Conservation (phyloP, 495 filamentous ascomycete species). For the Penicillium pancosmium region DNA sequence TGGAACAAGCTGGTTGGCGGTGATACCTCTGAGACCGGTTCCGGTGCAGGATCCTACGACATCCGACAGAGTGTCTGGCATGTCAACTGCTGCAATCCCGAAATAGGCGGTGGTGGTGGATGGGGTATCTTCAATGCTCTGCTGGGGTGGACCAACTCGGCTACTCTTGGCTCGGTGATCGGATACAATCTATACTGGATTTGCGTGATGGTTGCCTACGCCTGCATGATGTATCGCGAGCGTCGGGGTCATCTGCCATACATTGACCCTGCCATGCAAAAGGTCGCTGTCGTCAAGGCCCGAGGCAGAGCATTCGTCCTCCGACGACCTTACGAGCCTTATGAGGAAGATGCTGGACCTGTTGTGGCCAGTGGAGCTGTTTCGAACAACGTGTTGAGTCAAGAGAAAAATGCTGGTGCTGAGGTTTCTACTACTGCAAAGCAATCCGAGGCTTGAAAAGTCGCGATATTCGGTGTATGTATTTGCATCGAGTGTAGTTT, state of each 20-base stretch:
- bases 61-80: constrained; percentile 88
- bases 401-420: constrained; percentile 9
- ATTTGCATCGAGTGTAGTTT: neutral
- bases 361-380: constrained; percentile 15
- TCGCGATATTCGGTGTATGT: neutral
- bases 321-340: constrained; percentile 10
- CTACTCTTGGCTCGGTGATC: constrained; percentile 77
- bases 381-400: constrained; percentile 2
- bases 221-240: constrained; percentile 31
- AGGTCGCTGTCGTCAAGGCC: constrained; percentile 17
- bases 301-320: constrained; percentile 27
- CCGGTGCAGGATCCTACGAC: constrained; percentile 85
- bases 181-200: constrained; percentile 90
- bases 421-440: constrained; percentile 14
- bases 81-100: constrained; percentile 83
- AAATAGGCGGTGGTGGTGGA: constrained; percentile 70
- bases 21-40: constrained; percentile 73
- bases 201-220: constrained; percentile 28
- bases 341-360: constrained; percentile 9
- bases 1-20: constrained; percentile 72
- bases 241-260: constrained; percentile 23
- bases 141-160: constrained; percentile 84
- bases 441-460: constrained; percentile 8
- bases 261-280: constrained; percentile 24
- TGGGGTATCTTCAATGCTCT: constrained; percentile 91